Evolutionary conservation across 208 protist genomes (phyloP).

Genomic region (Leishmania martiniquensis): DNA sequence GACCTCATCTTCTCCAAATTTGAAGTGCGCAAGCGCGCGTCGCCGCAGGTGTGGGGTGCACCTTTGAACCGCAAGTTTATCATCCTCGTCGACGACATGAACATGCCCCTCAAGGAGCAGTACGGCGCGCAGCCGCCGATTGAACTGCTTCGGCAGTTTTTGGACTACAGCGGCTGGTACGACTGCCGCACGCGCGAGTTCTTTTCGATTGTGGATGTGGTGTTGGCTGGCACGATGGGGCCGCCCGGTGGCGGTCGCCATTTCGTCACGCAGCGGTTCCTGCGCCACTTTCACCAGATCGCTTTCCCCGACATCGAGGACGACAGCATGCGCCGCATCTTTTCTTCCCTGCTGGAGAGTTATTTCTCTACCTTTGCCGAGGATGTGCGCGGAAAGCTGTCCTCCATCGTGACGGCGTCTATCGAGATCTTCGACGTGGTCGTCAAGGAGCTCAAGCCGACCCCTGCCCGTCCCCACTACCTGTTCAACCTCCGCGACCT

Average conservation of each 20-base stretch:
- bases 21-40: conserved; percentile 95
- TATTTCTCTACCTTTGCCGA: conserved; percentile 92
- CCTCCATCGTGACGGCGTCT: conserved; percentile 90
- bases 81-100: conserved; percentile 98
- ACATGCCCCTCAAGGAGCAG: conserved; percentile 98
- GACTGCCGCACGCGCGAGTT: conserved; percentile 95
- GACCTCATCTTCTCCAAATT: conserved; percentile 98
- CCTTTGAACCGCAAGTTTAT: conserved; percentile 97
- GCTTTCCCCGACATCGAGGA: conserved; percentile 96
- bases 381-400: conserved; percentile 73
- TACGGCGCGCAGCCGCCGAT: conserved; percentile 99
- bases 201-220: conserved; percentile 96
- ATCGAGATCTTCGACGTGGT: conserved; percentile 97
- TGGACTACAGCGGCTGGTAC: conserved; percentile 98
- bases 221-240: conserved; percentile 96
- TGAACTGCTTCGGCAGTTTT: conserved; percentile 98
- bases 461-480: conserved; percentile 98
- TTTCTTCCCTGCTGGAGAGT: conserved; percentile 94
- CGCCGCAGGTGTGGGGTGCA: conserved; percentile 96
- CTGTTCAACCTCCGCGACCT: conserved; percentile 99
- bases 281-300: conserved; percentile 99
- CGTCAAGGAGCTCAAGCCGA: conserved; percentile 95
- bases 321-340: conserved; percentile 96
- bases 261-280: conserved; percentile 96
- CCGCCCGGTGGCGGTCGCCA: conserved; percentile 97